These are phyloP conservation scores for Aquilaria yunnanensis DNA, from an alignment of 345 rosid species.

Conservation along the genomic window DNA sequence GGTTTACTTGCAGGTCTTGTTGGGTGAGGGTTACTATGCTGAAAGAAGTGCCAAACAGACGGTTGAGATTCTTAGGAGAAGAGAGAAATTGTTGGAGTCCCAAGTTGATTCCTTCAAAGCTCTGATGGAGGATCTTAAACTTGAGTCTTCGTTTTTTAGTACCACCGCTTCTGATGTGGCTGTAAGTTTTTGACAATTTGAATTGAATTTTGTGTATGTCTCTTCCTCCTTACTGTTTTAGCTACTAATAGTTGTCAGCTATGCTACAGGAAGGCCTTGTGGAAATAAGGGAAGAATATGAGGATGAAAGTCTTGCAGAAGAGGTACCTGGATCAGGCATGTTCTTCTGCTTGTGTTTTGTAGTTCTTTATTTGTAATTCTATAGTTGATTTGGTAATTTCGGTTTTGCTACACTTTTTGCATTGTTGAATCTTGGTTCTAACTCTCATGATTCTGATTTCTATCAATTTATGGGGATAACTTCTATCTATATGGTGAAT, in stretches of 20 bases:
- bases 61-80: conserved; percentile 65
- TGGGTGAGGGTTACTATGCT: conserved; percentile 75
- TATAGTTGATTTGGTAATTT: too few species aligned
- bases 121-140: conserved; percentile 62
- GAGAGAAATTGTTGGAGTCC: conserved; percentile 61
- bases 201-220: not conserved
- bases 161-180: conserved; percentile 73
- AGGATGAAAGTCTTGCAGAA: conserved; percentile 36
- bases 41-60: conserved; percentile 82
- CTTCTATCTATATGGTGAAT: too few species aligned
- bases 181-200: conserved; percentile 29
- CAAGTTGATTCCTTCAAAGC: conserved; percentile 57
- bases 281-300: conserved; percentile 86
- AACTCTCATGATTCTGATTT: too few species aligned
- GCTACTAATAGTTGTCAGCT: too few species aligned
- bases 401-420: too few species aligned
- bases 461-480: too few species aligned
- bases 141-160: conserved; percentile 74
- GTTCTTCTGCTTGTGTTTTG: conserved; percentile 7
- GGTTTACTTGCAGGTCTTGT: conserved; percentile 43
- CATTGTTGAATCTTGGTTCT: too few species aligned
- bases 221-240: not conserved
- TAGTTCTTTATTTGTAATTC: not conserved
- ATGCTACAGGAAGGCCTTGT: conserved; percentile 69
- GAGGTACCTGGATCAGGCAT: conserved; percentile 33